A percentile compares a stretch with the other conserved stretches of the same genome.
Evolutionary conservation across 352 stramenopile species (phyloP).

Genomic region (Globisporangium solare): DNA sequence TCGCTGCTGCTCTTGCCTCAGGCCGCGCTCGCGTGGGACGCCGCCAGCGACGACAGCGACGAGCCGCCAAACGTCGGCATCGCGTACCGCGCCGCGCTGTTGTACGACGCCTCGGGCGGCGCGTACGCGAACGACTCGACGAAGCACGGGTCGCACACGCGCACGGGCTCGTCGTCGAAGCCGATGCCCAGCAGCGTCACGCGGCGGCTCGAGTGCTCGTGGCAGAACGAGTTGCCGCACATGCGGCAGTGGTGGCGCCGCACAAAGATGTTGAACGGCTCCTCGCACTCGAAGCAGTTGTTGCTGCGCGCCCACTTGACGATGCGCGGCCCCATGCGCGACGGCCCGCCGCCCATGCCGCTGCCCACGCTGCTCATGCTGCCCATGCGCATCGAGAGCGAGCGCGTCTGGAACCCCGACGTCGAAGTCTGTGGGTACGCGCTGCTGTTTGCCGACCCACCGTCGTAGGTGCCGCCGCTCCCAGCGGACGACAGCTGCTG

Average conservation of each 20-base stretch:
- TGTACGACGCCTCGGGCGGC: constrained; percentile 10
- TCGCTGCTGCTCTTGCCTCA: too few relatives aligned
- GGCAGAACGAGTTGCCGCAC: constrained; percentile 86
- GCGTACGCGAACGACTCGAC: constrained; percentile 57
- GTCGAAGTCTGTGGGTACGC: constrained; percentile 11
- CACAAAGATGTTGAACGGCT: constrained; percentile 80
- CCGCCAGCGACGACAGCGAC: constrained; percentile 9
- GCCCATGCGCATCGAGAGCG: constrained; percentile 5
- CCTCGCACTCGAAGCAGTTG: constrained; percentile 82
- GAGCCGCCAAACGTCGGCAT: constrained; percentile 8
- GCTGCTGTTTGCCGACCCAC: constrained; percentile 13
- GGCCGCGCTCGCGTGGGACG: constrained; percentile 14
- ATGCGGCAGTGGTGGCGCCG: constrained; percentile 84
- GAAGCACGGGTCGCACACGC: constrained; percentile 86
- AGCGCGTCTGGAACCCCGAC: constrained; percentile 8
- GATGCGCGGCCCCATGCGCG: constrained; percentile 38
- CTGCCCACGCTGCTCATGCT: constrained; percentile 13
- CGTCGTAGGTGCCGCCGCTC: constrained; percentile 11
- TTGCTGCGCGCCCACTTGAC: constrained; percentile 80
- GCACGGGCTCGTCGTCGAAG: constrained; percentile 79
- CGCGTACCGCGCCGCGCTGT: constrained; percentile 3
- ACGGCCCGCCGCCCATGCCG: constrained; percentile 14
- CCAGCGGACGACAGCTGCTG: constrained; percentile 38
- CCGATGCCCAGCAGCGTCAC: constrained; percentile 72
- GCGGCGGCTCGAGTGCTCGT: constrained; percentile 77